Evolutionary conservation across 2,329 filamentous ascomycete species (phyloP), one percentile per base, ranked within the genome.

Genomic region (Parastagonospora nodorum): DNA sequence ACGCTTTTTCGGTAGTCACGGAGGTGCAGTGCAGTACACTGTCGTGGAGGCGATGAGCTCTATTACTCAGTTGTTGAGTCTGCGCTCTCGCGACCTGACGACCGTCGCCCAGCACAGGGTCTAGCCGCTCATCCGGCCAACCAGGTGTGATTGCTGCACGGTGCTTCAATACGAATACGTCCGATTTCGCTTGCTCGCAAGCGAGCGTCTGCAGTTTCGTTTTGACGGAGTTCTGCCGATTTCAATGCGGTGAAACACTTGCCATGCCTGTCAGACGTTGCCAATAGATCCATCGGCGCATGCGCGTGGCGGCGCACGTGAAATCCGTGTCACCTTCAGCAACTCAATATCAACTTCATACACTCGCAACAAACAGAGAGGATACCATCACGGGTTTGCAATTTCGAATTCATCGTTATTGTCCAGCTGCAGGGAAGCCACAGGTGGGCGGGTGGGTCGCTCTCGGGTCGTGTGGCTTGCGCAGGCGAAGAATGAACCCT

Each of bases 201-300:
- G 50, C 49, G 44, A 47, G 45, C 19, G 40, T 30, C 48, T 15
- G 48, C 35, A 48, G 58, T 65, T 65, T 63, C 58, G 55, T 53
- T 55, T 55, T 42, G 36, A 37, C 58, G 57, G 58, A 48, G 30
- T 33, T 32, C 28, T 48, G 45, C 60, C 62, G 39, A 31, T 58
- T 63, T 49, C 42, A 62, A 57, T 44, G 53, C 62, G 55, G 62
- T 65, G 62, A 57, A 60, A 63, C 62, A 45, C 16, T 33, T 49
- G 33, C 29, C 51, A 37, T 50, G 48, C 46, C 55, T 55, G 57
- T 58, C 58, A 60, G 45, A 30, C 46, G 39, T 49, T 42, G 36
- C 51, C 42, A 24, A 24, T 24, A 24, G 19, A 24, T 24, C 19
- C 19, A 24, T 24, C 19, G 19, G 5, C 5, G 19, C 19, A 42